A percentile compares a stretch with the other conserved stretches of the same genome.
phyloP scores from a whole-genome alignment of 345 rosid species.

The Eucalyptus cloeziana region DNA sequence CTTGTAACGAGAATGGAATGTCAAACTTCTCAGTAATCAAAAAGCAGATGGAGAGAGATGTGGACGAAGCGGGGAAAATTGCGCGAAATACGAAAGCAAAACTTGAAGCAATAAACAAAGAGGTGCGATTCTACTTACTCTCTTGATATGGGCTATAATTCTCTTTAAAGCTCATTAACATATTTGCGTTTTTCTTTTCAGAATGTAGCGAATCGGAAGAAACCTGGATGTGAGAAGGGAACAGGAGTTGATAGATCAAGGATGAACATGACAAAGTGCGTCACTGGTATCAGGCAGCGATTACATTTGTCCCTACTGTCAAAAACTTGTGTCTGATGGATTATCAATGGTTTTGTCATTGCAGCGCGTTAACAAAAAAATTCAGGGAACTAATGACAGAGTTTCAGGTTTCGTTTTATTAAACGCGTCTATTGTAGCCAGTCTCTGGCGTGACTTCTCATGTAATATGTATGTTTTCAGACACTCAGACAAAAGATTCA shows the following conservation, averaged over 20 bases:
- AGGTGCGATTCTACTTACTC: conserved; percentile 19
- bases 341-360: not conserved
- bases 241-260: conserved; percentile 83
- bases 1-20: not conserved
- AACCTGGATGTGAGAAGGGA: conserved; percentile 87
- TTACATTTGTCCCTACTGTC: not conserved
- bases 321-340: not conserved
- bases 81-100: conserved; percentile 67
- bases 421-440: not conserved
- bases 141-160: not conserved
- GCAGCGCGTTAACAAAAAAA: conserved; percentile 55
- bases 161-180: not conserved
- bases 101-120: conserved; percentile 70
- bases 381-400: conserved; percentile 72
- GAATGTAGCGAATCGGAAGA: conserved; percentile 83
- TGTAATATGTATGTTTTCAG: conserved; percentile 20
- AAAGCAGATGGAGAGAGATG: conserved; percentile 85
- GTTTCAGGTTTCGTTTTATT: conserved; percentile 54
- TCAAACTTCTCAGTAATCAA: conserved; percentile 49
- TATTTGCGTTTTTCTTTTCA: conserved; percentile 5
- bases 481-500: conserved; percentile 73
- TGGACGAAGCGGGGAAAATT: conserved; percentile 88
- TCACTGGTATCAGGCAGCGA: not conserved
- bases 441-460: not conserved
- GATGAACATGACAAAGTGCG: conserved; percentile 71